Conservation (phyloP, 371 early-diverging fungal genomes). For the Mortierella sp. region DNA sequence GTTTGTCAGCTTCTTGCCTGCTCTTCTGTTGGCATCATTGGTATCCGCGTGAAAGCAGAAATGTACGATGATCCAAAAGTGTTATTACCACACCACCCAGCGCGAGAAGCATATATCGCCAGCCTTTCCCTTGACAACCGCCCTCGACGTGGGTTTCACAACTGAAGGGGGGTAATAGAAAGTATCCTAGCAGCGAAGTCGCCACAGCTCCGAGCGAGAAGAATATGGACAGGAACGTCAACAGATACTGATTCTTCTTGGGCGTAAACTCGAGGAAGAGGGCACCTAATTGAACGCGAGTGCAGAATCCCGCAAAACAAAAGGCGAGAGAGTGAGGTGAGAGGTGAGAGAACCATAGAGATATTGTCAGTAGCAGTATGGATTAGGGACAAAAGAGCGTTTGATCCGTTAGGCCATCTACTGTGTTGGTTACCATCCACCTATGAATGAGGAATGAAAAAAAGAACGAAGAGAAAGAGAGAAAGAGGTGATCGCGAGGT, state of each 20-base stretch:
- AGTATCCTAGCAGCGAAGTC: constrained; percentile 73
- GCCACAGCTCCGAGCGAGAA: constrained; percentile 89
- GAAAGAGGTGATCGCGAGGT: constrained; percentile 4
- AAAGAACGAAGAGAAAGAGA: background rate
- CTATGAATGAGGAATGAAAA: background rate
- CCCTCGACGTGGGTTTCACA: constrained; percentile 65
- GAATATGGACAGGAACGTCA: constrained; percentile 88
- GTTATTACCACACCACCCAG: constrained; percentile 26
- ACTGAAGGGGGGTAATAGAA: constrained; percentile 73
- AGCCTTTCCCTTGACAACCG: constrained; percentile 72
- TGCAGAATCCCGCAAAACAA: too few species aligned
- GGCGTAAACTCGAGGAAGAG: constrained; percentile 89
- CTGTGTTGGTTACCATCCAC: too few species aligned
- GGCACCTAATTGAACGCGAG: constrained; percentile 73
- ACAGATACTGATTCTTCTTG: constrained; percentile 76
- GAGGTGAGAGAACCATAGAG: too few species aligned
- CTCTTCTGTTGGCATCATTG: too few species aligned
- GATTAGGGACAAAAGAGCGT: too few species aligned
- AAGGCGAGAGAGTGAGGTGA: background rate
- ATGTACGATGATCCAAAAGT: too few species aligned
- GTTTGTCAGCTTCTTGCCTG: too few species aligned
- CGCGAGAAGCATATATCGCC: constrained; percentile 75
- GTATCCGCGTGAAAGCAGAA: too few species aligned
- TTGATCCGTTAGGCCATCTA: too few species aligned
- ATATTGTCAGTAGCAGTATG: too few species aligned